Base-by-base conservation (phyloP, 2,329 filamentous ascomycete species). In the Magnaporthales sp. region DNA sequence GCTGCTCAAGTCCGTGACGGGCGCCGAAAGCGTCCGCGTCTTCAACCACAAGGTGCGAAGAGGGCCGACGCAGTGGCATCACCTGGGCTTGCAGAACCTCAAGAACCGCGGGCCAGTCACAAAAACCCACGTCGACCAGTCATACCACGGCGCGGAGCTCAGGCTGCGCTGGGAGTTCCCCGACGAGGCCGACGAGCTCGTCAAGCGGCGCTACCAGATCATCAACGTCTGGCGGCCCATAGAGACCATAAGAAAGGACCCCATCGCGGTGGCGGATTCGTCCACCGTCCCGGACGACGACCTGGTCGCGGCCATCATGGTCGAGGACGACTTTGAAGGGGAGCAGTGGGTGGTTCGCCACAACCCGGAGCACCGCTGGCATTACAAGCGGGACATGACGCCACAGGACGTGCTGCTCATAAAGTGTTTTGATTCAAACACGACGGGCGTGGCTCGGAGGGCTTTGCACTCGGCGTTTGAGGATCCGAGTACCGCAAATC, bases 1-100 rank as follows among this genome's bases (percentile, higher is more conserved):
- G 30, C 73, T 91, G 31, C 73, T 71, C 1, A 68, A 66, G 54
- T 51, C 68, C 10, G 66, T 63, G 74, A 64, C 85, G 6, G 38
- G 62, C 38, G 38, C 63, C 13, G 15, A 46, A 4, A 38, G 29
- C 29, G 61, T 63, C 22, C 29, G 19, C 19, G 87, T 88, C 73
- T 89, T 89, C 73, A 84, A 87, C 75, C 85, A 88, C 75, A 87
- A 84, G 6, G 84, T 89, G 69, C 76, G 76, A 10, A 77, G 77
- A 38, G 71, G 74, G 11, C 31, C 70, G 3, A 68, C 60, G 70
- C 46, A 65, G 38, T 65, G 64, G 5, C 71, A 72, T 64, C 88
- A 84, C 83, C 83, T 83, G 70, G 87, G 86, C 72, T 2, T 84
- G 81, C 81, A 84, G 80, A 69, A 71, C 22, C 67, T 67, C 27